Percentiles rank a stretch among this genome's conserved stretches.
These are phyloP conservation scores for Tetrapyrgos nigripes DNA, from an alignment of 1,284 basidiomycete species.

Conservation along the genomic window DNA sequence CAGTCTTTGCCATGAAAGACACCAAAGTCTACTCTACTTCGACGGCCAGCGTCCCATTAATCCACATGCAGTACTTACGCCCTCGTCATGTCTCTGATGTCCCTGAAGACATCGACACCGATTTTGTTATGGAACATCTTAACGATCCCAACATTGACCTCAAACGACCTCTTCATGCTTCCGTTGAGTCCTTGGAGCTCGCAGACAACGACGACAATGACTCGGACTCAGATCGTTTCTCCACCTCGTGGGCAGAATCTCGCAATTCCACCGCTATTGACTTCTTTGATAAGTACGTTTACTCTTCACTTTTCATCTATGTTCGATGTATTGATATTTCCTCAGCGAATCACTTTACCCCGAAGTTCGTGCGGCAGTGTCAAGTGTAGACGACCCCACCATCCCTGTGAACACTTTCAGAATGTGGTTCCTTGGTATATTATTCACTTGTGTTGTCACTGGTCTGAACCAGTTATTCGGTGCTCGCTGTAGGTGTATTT, in stretches of 20 bases:
- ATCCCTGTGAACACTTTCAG: constrained; percentile 88
- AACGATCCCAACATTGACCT: constrained; percentile 84
- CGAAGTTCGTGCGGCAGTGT: constrained; percentile 85
- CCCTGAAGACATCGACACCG: constrained; percentile 75
- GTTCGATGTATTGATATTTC: constrained; percentile 23
- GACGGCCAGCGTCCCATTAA: constrained; percentile 38
- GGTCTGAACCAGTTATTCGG: constrained; percentile 75
- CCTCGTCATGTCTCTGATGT: constrained; percentile 66
- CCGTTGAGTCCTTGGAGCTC: constrained; percentile 44
- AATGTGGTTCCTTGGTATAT: constrained; percentile 79
- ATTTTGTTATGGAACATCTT: constrained; percentile 72
- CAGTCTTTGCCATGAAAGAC: constrained; percentile 46
- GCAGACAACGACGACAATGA: constrained; percentile 56
- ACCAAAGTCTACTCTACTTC: constrained; percentile 45
- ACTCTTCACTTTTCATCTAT: background rate
- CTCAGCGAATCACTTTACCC: constrained; percentile 85
- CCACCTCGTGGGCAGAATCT: constrained; percentile 61
- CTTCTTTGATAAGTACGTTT: constrained; percentile 75
- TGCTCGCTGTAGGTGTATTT: constrained; percentile 63
- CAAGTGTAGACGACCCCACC: constrained; percentile 77
- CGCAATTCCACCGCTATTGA: constrained; percentile 62
- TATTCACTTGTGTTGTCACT: constrained; percentile 62
- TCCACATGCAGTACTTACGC: constrained; percentile 29
- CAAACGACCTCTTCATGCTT: constrained; percentile 40
- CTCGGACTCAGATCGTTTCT: constrained; percentile 56